phyloP scores from a whole-genome alignment of 768 basidiomycete species.

The Dictyophora rubrovolvata region DNA sequence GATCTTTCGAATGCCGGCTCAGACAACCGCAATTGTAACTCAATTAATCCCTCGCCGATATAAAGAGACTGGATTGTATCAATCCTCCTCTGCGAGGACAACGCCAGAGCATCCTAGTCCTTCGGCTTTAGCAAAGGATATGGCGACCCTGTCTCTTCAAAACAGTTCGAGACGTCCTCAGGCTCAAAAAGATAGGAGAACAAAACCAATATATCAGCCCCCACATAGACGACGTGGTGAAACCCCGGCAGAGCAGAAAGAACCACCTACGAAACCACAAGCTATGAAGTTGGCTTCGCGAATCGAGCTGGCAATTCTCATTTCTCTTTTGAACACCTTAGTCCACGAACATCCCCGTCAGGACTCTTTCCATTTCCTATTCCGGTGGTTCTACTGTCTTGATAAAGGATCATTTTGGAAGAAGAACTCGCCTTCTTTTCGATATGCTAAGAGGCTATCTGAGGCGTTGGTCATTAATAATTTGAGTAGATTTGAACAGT shows the following conservation, averaged over 20 bases:
- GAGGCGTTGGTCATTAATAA: slow-evolving; percentile 42
- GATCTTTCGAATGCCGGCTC: slow-evolving; percentile 44
- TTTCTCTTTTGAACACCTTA: slow-evolving; percentile 51
- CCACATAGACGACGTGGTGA: background rate
- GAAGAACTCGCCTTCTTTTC: slow-evolving; percentile 21
- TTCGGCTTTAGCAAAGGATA: background rate
- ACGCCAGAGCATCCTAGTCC: background rate
- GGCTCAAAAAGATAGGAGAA: background rate
- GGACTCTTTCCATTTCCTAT: slow-evolving; percentile 37
- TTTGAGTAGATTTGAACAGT: slow-evolving; percentile 39
- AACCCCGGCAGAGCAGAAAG: background rate
- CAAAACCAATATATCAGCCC: background rate
- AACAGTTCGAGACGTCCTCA: background rate
- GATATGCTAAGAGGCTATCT: slow-evolving; percentile 48
- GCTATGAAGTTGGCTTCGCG: background rate
- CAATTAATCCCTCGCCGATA: slow-evolving; percentile 37
- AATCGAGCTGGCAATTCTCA: slow-evolving; percentile 27
- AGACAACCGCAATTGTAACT: slow-evolving; percentile 52
- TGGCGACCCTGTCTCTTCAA: background rate
- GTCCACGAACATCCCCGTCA: slow-evolving; percentile 56
- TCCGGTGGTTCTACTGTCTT: slow-evolving; percentile 29
- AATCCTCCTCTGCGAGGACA: background rate
- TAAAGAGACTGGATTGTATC: background rate
- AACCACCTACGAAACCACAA: slow-evolving; percentile 13
- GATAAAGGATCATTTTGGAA: slow-evolving; percentile 24